phyloP scores from a whole-genome alignment of 768 basidiomycete genomes.

The Leccinum ochraceum region DNA sequence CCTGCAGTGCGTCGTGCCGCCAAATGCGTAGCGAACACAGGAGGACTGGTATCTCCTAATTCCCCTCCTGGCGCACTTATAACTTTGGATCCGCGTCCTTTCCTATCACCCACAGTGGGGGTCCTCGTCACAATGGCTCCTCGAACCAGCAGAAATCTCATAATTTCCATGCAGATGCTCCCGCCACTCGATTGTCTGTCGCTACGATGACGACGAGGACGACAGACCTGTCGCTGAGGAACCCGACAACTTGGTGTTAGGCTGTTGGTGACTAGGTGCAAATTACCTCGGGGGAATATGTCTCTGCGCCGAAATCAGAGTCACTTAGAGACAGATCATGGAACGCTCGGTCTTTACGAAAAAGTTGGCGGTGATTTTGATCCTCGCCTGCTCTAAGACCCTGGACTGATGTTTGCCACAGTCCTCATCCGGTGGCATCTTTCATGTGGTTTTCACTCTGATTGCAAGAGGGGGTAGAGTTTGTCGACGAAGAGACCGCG shows the following conservation, averaged over 20 bases:
- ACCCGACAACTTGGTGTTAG: background rate
- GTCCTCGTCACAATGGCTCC: too few species aligned
- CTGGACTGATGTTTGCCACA: background rate
- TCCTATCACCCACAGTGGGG: background rate
- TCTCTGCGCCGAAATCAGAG: background rate
- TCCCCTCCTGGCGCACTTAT: background rate
- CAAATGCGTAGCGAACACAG: background rate
- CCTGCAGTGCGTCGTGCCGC: background rate
- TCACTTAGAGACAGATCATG: background rate
- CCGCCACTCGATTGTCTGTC: background rate
- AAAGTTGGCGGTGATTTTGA: background rate
- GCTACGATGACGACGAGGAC: background rate
- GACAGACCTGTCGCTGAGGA: background rate
- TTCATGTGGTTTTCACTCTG: background rate
- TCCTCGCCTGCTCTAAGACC: background rate
- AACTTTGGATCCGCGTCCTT: too few species aligned
- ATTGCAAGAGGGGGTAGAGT: too few species aligned
- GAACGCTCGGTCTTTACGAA: background rate
- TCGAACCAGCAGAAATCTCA: background rate
- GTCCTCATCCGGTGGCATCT: background rate
- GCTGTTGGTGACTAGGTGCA: background rate
- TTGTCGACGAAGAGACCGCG: background rate
- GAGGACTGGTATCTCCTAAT: background rate
- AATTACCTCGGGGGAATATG: background rate
- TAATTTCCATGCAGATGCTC: background rate